These are phyloP conservation scores for Yamadazyma laniorum DNA, from an alignment of 805 yeast species.

Conservation along the genomic window DNA sequence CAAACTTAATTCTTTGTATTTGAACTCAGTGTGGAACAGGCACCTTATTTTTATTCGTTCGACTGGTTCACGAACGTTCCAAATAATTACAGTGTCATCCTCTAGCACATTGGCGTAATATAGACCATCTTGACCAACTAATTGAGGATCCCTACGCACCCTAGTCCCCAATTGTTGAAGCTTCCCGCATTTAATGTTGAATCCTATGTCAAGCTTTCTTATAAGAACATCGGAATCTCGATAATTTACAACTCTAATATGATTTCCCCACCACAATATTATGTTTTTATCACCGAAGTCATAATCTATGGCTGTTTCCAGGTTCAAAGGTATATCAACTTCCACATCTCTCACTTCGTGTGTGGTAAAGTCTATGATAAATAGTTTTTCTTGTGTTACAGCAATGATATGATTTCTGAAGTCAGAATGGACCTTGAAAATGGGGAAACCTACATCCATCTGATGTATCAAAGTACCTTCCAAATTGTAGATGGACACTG, in stretches of 20 bases:
- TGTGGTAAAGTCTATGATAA: constrained; percentile 19
- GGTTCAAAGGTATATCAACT: constrained; percentile 4
- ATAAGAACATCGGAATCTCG: constrained; percentile 1
- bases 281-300: constrained; percentile 34
- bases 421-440: constrained; percentile 24
- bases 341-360: constrained; percentile 6
- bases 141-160: constrained; percentile 16
- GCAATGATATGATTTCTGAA: constrained; percentile 23
- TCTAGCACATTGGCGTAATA: constrained; percentile 36
- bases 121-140: constrained; percentile 44
- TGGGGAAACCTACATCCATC: constrained; percentile 13
- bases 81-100: constrained; percentile 40
- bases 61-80: constrained; percentile 38
- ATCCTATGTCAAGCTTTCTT: constrained; percentile 1
- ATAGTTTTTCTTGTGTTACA: constrained; percentile 16
- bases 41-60: constrained; percentile 17
- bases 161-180: constrained; percentile 6
- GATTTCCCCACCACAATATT: constrained; percentile 19
- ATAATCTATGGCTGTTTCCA: constrained; percentile 21
- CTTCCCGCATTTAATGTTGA: constrained; percentile 13
- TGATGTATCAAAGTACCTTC: constrained; percentile 17
- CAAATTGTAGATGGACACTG: constrained; percentile 25
- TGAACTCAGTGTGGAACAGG: constrained; percentile 22
- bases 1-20: constrained; percentile 12
- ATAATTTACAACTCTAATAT: constrained; percentile 26